Evolutionary conservation across 768 basidiomycete genomes (phyloP).

Genomic region (Pilatotrama ljubarskyi): DNA sequence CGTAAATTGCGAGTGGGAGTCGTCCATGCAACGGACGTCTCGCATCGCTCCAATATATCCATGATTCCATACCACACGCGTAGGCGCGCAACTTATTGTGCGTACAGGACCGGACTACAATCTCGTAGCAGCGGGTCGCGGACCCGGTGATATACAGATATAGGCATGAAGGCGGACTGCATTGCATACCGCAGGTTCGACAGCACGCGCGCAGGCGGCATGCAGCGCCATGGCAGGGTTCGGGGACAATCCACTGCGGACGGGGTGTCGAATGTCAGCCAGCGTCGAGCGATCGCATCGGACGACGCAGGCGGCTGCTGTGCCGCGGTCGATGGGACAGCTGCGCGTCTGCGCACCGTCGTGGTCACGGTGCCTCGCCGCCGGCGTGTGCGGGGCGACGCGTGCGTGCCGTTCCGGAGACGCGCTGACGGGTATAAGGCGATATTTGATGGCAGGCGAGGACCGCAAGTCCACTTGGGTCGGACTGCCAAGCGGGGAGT

Average conservation of each 20-base stretch:
- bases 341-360: not conserved
- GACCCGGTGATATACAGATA: too few species aligned
- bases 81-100: conserved; percentile 3
- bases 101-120: too few species aligned
- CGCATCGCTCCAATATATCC: not conserved
- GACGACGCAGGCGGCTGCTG: not conserved
- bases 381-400: not conserved
- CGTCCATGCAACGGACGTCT: not conserved
- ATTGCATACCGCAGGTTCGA: not conserved
- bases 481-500: conserved; percentile 6
- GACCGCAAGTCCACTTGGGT: conserved; percentile 2
- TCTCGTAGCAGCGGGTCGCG: too few species aligned
- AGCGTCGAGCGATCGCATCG: not conserved
- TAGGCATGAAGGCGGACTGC: not conserved
- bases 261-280: not conserved
- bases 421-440: not conserved
- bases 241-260: not conserved
- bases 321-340: not conserved
- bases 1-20: not conserved
- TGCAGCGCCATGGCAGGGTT: not conserved
- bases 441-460: conserved; percentile 2
- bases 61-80: not conserved
- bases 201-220: not conserved
- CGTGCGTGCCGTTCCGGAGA: not conserved
- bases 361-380: not conserved